These are phyloP conservation scores for Aspergillus tubingensis DNA, from an alignment of 2,329 filamentous ascomycete genomes.

Conservation along the genomic window DNA sequence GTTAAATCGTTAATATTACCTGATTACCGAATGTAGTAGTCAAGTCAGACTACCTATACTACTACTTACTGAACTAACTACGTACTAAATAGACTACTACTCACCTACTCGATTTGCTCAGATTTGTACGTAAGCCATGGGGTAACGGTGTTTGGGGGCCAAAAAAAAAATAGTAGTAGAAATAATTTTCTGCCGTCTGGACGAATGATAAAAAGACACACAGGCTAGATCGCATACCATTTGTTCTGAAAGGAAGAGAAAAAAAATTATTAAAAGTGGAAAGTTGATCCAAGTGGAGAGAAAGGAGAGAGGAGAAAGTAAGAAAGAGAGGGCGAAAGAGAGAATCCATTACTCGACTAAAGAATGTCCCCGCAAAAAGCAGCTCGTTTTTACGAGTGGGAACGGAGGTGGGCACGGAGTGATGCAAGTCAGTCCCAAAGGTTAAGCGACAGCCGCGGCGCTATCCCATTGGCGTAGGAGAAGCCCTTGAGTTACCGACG, in stretches of 20 bases:
- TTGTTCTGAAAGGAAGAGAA: neutral
- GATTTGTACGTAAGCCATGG: neutral
- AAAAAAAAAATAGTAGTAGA: neutral
- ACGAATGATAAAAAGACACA: neutral
- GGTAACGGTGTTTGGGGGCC: neutral
- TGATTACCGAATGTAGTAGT: too few species aligned
- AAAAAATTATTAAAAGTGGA: neutral
- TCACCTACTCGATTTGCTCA: neutral
- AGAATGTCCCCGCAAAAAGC: constrained; percentile 12
- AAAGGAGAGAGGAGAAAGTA: too few species aligned
- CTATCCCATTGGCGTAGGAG: constrained; percentile 8
- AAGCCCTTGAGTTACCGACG: constrained; percentile 8
- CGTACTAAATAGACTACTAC: neutral
- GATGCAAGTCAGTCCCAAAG: constrained; percentile 14
- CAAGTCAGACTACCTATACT: too few species aligned
- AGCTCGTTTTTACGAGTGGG: constrained; percentile 4
- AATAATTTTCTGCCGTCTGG: neutral
- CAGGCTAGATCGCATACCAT: neutral
- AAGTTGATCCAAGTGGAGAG: neutral
- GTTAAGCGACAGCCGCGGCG: constrained; percentile 20
- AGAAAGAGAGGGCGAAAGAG: too few species aligned
- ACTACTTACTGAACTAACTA: too few species aligned
- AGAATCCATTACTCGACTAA: neutral
- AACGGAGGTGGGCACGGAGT: constrained; percentile 4
- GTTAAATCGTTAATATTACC: too few species aligned